Evolutionary conservation across 1,139 yeast species (phyloP), one percentile per base, ranked within the genome.

Genomic region (Pneumocystis jirovecii): DNA sequence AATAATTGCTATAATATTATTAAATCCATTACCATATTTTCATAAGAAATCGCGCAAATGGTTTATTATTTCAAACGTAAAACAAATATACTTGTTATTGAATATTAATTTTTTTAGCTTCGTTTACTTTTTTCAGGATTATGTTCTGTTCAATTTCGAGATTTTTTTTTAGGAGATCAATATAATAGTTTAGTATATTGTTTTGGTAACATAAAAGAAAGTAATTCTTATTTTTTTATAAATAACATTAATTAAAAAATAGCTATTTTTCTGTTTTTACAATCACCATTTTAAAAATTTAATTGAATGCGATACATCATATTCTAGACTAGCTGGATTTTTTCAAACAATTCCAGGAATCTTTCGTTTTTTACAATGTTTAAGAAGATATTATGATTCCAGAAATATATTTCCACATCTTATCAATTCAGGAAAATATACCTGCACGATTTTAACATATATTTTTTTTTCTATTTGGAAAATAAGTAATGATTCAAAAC

Each of bases 391-490:
- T 74, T 83, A 85, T 64, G 99, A 93, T 73, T 87, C 97, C 0
- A 93, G 95, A 1, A 96, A 91, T 72, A 86, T 91, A 87, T 95
- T 93, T 73, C 99, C 99, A 0, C 99, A 93, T 80, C 77, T 93
- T 68, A 93, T 96, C n/a, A 93, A 93, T 72, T 89, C 89, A 80
- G 72, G 79, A 61, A 93, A 93, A 74, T 93, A 91, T 74, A 73
- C 81, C 0, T 76, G 86, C 45, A 82, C 90, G 1, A 81, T 88
- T 1, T 70, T 82, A 35, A 89, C 88, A 75, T 86, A 88, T 74
- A 82, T 85, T 71, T 78, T 86, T n/a, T 78, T 93, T 69, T 87
- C 96, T 76, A 77, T 86, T 40, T 91, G 89, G 73, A 82, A 98
- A 70, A 87, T 89, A 64, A 80, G 84, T 60, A 75, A 76, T 15